These are phyloP conservation scores for Ogataea pignaliae DNA, from an alignment of 805 yeast genomes.

Conservation along the genomic window DNA sequence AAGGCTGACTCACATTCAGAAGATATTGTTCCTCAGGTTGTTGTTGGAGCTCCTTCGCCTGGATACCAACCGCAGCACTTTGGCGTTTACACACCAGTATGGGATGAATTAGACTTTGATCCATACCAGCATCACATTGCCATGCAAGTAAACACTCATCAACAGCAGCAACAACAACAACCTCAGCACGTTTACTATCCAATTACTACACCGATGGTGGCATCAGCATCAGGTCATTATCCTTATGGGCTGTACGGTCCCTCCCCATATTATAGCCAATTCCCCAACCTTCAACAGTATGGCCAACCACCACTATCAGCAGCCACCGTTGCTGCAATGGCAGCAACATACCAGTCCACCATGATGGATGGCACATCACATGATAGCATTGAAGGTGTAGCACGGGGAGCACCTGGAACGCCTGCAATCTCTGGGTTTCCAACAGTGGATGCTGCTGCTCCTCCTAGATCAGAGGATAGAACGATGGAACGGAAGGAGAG, in stretches of 20 bases:
- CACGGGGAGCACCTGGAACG: no score
- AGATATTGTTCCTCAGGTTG: constrained; percentile 10
- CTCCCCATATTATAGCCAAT: constrained; percentile 17
- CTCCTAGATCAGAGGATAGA: background rate
- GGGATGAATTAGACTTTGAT: constrained; percentile 15
- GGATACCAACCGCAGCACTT: constrained; percentile 7
- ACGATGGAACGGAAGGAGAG: no score
- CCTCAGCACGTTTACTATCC: no score
- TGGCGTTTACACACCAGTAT: constrained; percentile 8
- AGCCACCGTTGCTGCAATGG: no score
- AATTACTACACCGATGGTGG: no score
- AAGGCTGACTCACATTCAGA: background rate
- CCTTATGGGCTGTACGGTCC: constrained; percentile 19
- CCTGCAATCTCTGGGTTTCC: constrained; percentile 8
- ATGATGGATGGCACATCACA: no score
- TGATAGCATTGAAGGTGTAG: no score
- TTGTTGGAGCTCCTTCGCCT: constrained; percentile 7
- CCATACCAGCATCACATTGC: constrained; percentile 2
- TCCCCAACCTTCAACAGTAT: constrained; percentile 8
- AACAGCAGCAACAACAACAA: no score
- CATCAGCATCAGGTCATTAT: constrained; percentile 14
- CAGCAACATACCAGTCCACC: no score
- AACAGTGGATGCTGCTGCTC: constrained; percentile 12
- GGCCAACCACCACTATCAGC: constrained; percentile 11
- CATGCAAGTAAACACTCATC: background rate